Base-by-base conservation (phyloP, 345 rosid genomes). In the Acer negundo region DNA sequence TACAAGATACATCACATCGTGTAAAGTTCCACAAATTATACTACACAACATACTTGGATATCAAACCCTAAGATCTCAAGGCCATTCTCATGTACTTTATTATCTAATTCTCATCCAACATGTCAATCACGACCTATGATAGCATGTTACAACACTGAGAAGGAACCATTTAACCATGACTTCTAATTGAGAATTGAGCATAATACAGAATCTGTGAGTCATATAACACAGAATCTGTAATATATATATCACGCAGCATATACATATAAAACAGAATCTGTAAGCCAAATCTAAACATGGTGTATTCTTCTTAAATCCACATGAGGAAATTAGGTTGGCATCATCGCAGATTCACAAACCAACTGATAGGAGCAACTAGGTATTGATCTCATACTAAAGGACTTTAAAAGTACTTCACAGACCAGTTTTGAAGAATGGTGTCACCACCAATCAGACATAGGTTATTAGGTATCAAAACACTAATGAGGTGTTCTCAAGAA, bases 21-120 rank as follows among this genome's bases (percentile, higher is more conserved):
- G 12, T 69, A 46, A 53, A 53, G 62, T 70, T 70, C 62, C 62
- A 70, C 55, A 38, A 44, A n/a, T 11, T 38, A 66, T 17, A 66
- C 47, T 20, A 47, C 19, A 12, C 9, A 35, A 35, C 38, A 49
- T 11, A 26, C 62, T 22, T 46, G 46, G 44, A 53, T 17, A 70
- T 22, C 22, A 31, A 40, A 24, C 8, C 10, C 47, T 19, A 51
- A 8, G 7, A 31, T 28, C 63, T 26, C 23, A 53, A 26, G 28
- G 24, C 9, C 0, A 53, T 17, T 55, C 46, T 4, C 62, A 9
- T 9, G 16, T 9, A 19, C 63, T 51, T n/a, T 5, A 35, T 35
- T 35, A 26, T 19, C 10, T 28, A 70, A 15, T n/a, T 26, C 13
- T 24, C 16, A 24, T 9, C 20, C 46, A 53, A 26, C 15, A 22